Conservation (phyloP, 2,329 filamentous ascomycete species). For the Aureobasidium musti region DNA sequence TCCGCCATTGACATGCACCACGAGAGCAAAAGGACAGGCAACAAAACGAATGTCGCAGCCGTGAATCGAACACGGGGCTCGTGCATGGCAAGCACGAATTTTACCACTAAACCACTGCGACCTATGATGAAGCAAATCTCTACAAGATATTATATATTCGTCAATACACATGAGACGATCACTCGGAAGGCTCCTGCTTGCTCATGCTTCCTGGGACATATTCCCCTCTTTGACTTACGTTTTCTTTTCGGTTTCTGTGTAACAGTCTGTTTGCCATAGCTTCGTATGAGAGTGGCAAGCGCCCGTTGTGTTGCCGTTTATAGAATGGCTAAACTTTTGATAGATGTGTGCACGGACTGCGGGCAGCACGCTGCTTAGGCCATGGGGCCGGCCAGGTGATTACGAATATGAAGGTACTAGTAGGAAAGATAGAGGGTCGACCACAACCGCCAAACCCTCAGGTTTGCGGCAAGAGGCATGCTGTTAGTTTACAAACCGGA, state of each 20-base stretch:
- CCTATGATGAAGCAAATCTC: background rate
- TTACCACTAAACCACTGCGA: conserved; percentile 30
- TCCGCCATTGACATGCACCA: no score
- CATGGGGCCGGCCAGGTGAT: background rate
- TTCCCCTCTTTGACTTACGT: no score
- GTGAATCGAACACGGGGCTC: conserved; percentile 30
- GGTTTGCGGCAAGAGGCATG: background rate
- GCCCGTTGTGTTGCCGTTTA: background rate
- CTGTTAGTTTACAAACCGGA: background rate
- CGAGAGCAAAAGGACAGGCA: background rate
- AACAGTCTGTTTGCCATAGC: background rate
- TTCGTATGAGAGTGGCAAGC: background rate
- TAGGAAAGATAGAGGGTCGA: background rate
- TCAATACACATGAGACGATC: no score
- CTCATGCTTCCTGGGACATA: no score
- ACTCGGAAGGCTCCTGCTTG: no score
- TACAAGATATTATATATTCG: no score
- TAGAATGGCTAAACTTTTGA: conserved; percentile 5
- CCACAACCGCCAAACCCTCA: background rate
- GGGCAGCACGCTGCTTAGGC: background rate
- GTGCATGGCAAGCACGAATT: conserved; percentile 29
- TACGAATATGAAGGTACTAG: no score
- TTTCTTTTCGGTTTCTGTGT: background rate
- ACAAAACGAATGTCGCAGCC: conserved; percentile 27
- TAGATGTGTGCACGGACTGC: conserved; percentile 2